Percentiles rank a stretch among this genome's conserved stretches.
Conservation (phyloP, 257 asterid species). For the Forsythia viridissima region DNA sequence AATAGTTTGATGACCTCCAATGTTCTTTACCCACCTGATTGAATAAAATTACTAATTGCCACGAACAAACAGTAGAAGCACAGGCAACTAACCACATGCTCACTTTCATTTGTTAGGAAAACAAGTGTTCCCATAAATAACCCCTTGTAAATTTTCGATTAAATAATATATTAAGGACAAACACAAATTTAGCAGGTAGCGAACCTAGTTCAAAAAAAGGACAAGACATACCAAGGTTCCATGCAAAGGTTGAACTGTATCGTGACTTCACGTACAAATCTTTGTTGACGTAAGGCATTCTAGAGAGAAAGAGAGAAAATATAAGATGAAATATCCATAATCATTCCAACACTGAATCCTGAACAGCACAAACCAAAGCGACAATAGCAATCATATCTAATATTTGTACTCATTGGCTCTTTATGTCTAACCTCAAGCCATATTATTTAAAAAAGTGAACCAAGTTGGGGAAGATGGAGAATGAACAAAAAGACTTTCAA, state of each 20-base stretch:
- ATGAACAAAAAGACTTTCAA: background rate
- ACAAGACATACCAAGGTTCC: conserved; percentile 88
- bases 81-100: conserved; percentile 2
- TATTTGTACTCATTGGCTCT: background rate
- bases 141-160: background rate
- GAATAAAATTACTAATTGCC: background rate
- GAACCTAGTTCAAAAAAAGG: conserved; percentile 1
- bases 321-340: conserved; percentile 13
- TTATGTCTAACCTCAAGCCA: background rate
- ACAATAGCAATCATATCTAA: background rate
- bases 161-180: conserved; percentile 4
- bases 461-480: background rate
- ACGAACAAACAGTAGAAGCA: conserved; percentile 2
- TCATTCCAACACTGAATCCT: background rate
- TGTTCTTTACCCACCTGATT: background rate
- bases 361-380: conserved; percentile 2
- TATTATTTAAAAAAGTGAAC: background rate
- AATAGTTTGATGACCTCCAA: background rate
- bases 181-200: background rate
- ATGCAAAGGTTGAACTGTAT: conserved; percentile 86
- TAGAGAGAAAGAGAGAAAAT: conserved; percentile 26
- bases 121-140: conserved; percentile 10
- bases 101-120: background rate
- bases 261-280: conserved; percentile 91
- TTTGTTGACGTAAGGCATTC: conserved; percentile 94